Evolutionary conservation across 805 yeast genomes (phyloP).

Genomic region (Scheffersomyces ergatensis): DNA sequence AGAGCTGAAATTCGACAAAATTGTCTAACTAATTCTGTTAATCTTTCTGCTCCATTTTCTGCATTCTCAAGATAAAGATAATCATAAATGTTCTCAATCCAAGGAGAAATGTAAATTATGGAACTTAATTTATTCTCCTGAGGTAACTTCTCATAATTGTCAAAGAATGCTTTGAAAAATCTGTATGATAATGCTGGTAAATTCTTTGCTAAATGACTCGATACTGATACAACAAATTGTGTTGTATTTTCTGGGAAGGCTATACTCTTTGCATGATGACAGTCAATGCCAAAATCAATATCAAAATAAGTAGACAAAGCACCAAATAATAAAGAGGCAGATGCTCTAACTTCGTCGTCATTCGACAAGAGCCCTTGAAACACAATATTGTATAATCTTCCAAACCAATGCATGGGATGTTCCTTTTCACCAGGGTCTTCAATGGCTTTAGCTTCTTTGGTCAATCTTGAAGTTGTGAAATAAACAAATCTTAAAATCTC

Average conservation of each 20-base stretch:
- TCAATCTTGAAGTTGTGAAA: slow-evolving; percentile 58
- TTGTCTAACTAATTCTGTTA: slow-evolving; percentile 59
- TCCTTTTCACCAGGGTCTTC: slow-evolving; percentile 16
- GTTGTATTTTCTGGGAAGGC: slow-evolving; percentile 68
- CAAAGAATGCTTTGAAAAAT: slow-evolving; percentile 52
- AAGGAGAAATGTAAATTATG: slow-evolving; percentile 59
- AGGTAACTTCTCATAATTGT: slow-evolving; percentile 38
- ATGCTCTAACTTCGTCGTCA: slow-evolving; percentile 55
- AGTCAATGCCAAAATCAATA: slow-evolving; percentile 56
- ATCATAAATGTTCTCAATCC: slow-evolving; percentile 67
- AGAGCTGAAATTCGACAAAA: slow-evolving; percentile 57
- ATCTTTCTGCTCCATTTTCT: slow-evolving; percentile 57
- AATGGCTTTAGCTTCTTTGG: slow-evolving; percentile 27
- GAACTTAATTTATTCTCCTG: slow-evolving; percentile 38
- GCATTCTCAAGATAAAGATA: slow-evolving; percentile 55
- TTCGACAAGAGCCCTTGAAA: slow-evolving; percentile 67
- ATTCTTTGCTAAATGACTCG: slow-evolving; percentile 52
- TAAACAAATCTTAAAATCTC: slow-evolving; percentile 73
- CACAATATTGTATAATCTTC: slow-evolving; percentile 61
- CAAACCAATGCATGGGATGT: slow-evolving; percentile 41
- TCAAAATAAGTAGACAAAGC: slow-evolving; percentile 60
- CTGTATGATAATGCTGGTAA: slow-evolving; percentile 62
- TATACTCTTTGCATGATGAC: slow-evolving; percentile 55
- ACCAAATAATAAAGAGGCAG: slow-evolving; percentile 63
- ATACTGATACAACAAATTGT: slow-evolving; percentile 56